Evolutionary conservation across 1,284 basidiomycete genomes (phyloP).

Genomic region (Sparassis latifolia): DNA sequence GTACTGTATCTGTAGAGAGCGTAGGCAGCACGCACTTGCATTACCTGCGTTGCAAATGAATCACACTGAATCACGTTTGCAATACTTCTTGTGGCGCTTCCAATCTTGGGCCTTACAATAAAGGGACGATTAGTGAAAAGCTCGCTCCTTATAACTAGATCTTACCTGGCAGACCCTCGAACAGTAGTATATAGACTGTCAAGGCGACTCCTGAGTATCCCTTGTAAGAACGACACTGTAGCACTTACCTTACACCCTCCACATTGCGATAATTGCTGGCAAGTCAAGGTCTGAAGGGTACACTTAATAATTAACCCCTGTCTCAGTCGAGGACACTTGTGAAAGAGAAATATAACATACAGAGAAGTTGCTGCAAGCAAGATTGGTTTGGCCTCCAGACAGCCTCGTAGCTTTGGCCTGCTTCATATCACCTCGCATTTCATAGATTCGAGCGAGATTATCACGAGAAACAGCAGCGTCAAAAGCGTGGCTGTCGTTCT

Average conservation of each 20-base stretch:
- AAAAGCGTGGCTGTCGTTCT: conserved; percentile 7
- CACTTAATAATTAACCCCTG: conserved; percentile 6
- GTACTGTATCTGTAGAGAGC: too few species aligned
- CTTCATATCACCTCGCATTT: conserved; percentile 24
- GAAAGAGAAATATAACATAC: not conserved
- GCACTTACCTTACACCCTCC: not conserved
- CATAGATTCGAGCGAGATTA: conserved; percentile 27
- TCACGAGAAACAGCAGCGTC: conserved; percentile 30
- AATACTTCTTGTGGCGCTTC: conserved; percentile 19
- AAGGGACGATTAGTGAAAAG: conserved; percentile 6
- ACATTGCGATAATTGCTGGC: conserved; percentile 11
- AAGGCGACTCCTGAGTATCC: too few species aligned
- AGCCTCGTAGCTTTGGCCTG: conserved; percentile 23
- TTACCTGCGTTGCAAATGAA: too few species aligned
- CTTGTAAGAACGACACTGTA: too few species aligned
- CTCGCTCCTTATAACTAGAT: too few species aligned
- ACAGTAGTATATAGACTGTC: conserved; percentile 11
- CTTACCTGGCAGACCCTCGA: conserved; percentile 12
- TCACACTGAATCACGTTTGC: too few species aligned
- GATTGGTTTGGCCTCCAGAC: conserved; percentile 16
- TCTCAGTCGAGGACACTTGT: conserved; percentile 9
- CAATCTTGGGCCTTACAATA: conserved; percentile 15
- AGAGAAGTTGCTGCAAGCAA: conserved; percentile 25
- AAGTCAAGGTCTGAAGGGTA: not conserved
- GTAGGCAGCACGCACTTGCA: too few species aligned